These are phyloP conservation scores for Pseudogymnoascus sp. DNA, from an alignment of 2,329 filamentous ascomycete genomes.

Conservation along the genomic window DNA sequence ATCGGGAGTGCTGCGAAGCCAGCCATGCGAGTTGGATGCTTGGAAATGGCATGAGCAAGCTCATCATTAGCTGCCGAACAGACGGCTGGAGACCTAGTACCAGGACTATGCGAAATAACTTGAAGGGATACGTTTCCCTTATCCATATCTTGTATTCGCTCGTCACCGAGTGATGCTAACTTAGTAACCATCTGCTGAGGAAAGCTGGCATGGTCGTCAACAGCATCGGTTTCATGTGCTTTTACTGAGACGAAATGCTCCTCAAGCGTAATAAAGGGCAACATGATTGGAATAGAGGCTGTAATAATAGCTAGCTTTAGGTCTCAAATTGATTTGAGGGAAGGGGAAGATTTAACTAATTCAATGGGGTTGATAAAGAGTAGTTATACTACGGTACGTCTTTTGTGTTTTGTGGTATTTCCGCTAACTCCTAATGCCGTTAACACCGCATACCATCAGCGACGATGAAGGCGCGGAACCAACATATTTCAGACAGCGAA, in stretches of 20 bases:
- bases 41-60: conserved; percentile 26
- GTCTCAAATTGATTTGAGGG: background rate
- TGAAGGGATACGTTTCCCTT: too few species aligned
- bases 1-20: conserved; percentile 38
- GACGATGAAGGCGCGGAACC: background rate
- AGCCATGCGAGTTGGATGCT: conserved; percentile 32
- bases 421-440: background rate
- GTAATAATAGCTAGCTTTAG: background rate
- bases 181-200: conserved; percentile 13
- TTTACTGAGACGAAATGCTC: conserved; percentile 31
- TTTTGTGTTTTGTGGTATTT: background rate
- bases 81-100: conserved; percentile 13
- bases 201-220: conserved; percentile 23
- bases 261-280: conserved; percentile 35
- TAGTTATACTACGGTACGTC: background rate
- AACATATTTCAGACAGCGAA: background rate
- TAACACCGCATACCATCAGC: background rate
- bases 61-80: conserved; percentile 28
- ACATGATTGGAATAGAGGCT: background rate
- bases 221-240: conserved; percentile 1
- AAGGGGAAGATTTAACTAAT: background rate
- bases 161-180: too few species aligned
- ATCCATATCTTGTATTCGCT: too few species aligned
- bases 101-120: conserved; percentile 24
- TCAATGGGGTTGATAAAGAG: background rate